Base-by-base conservation (phyloP, 441 rosid genomes). In the Biscutella auriculata region DNA sequence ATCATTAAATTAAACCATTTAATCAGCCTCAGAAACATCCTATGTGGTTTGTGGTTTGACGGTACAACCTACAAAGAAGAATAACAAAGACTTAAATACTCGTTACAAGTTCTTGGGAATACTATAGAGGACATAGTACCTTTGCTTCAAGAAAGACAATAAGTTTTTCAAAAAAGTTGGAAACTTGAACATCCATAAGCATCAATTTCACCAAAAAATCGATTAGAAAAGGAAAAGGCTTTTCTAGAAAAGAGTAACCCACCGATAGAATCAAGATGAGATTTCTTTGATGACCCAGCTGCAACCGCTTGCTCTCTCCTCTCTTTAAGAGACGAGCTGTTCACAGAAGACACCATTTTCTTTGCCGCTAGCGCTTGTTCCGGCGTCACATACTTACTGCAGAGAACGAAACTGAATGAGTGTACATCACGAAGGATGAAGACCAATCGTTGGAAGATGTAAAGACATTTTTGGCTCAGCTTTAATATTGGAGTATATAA, bases 361-460 rank as follows among this genome's bases (percentile, higher is more conserved):
- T 79, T 88, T 9, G 95, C 95, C 6, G 88, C 93, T 62, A 83
- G 57, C 57, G 92, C 96, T 64, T 80, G 87, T 61, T 85, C 95
- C 12, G 87, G 84, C 6, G 96, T 88, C 23, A 77, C 88, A 55
- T 88, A 88, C 88, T 86, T 92, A 78, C 81, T 3, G 83, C 81
- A 7, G 97, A 79, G 3, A 69, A 58, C 9, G 93, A 82, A 1
- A 82, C 76, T 6, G 97, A 73, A 77, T 79, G 93, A 14, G 90
- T 83, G 55, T 72, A 83, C 8, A 57, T 66, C 45, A 64, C 2
- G 8, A 57, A 50, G 3, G 73, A 63, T 0, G 65, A 57, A 0
- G 71, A 53, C 21, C 52, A 69, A 51, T 69, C 73, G 23, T 19
- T 19, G n/a, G n/a, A n/a, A n/a, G n/a, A n/a, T n/a, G n/a, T n/a